Percentiles rank a stretch among this genome's conserved stretches.
phyloP scores from a whole-genome alignment of 139 green algal genomes.

The Chlamydomonas eustigma region DNA sequence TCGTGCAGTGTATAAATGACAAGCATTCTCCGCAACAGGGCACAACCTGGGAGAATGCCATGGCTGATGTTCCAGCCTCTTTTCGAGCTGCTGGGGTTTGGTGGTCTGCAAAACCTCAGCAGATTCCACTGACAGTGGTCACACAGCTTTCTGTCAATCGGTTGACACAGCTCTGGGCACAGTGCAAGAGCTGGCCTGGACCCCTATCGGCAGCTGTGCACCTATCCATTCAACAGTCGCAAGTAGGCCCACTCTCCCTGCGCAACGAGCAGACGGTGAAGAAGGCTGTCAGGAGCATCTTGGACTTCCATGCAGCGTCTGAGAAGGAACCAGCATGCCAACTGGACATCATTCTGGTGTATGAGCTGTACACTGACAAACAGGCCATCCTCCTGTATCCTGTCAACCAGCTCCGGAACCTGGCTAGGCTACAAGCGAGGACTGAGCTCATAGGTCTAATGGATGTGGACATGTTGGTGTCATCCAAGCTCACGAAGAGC shows the following conservation, averaged over 20 bases:
- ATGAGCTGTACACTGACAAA: conserved; percentile 21
- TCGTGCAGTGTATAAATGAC: conserved; percentile 7
- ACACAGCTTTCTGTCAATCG: conserved; percentile 24
- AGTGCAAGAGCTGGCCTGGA: conserved; percentile 27
- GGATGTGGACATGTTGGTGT: conserved; percentile 37
- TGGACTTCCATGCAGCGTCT: background rate
- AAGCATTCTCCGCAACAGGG: background rate
- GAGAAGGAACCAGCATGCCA: conserved; percentile 13
- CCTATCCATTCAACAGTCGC: background rate
- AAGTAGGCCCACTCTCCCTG: background rate
- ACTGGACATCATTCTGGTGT: conserved; percentile 24
- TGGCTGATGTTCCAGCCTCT: background rate
- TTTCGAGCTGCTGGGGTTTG: background rate
- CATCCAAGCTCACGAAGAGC: conserved; percentile 4
- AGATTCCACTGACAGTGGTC: conserved; percentile 22
- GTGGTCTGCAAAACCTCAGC: conserved; percentile 1
- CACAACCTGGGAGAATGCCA: conserved; percentile 11
- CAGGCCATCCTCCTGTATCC: conserved; percentile 34
- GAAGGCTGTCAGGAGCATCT: background rate
- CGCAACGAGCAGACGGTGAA: background rate
- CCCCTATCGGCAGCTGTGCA: conserved; percentile 6
- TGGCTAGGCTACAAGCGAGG: conserved; percentile 27
- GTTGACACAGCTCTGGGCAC: conserved; percentile 23
- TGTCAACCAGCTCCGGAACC: conserved; percentile 37
- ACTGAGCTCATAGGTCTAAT: conserved; percentile 30